Base-by-base conservation (phyloP, 257 asterid genomes). In the Linderniella brevidens region DNA sequence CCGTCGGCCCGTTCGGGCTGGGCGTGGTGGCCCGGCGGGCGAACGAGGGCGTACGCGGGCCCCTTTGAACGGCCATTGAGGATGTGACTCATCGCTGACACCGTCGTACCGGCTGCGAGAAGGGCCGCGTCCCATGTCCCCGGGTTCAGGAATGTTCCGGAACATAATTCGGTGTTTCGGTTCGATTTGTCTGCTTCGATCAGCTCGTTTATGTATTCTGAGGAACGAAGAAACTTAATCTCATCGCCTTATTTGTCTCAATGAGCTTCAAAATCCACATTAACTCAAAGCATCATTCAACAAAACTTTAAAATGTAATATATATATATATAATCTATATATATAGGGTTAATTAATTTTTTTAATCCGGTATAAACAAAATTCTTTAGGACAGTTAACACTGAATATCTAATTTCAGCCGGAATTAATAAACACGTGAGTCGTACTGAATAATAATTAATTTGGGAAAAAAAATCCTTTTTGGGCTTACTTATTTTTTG, bases 21-120 rank as follows among this genome's bases (percentile, higher is more conserved):
- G 37, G 98, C 95, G 48, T 84, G 98, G 68, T 88, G 98, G 40
- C 95, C 98, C 1, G 95, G 98, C 0, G 98, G 98, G 51, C 95
- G 65, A 20, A 88, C 95, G 59, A 88, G 59, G 2, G 98, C 86
- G 35, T 80, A 84, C 0, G 92, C 39, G 11, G 76, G 32, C 32
- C n/a, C n/a, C 48, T 76, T 76, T 19, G 73, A 75, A 0, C 41
- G 53, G 20, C 80, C 82, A 13, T 80, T 80, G 19, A 78, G 67
- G 61, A 84, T 75, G 41, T 80, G 69, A 48, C 71, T 62, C 92
- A 84, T 84, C 12, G 95, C 98, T 40, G 95, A 80, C 46, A 84
- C 50, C 17, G 98, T 68, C 25, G 79, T 74, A 40, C 98, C 98
- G 0, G 94, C 90, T 41, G 98, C 94, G 45, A 84, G 78, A 53